Evolutionary conservation across 331 rosid species (phyloP).

Genomic region (Spiraea crenata): DNA sequence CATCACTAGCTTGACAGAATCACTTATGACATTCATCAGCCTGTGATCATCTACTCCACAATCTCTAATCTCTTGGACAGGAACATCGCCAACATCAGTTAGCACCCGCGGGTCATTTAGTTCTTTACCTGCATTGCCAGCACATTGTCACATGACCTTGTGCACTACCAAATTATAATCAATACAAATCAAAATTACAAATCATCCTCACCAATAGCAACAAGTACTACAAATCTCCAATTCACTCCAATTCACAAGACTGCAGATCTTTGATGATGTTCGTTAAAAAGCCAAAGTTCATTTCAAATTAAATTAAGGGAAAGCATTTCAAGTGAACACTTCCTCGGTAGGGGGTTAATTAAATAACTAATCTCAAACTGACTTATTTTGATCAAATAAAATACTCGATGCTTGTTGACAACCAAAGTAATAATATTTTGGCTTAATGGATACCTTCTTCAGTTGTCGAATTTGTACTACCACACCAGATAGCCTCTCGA

Average conservation of each 20-base stretch:
- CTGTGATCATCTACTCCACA: constrained; percentile 87
- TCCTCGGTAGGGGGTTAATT: background rate
- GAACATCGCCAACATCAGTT: constrained; percentile 97
- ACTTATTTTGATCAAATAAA: background rate
- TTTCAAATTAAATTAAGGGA: no score
- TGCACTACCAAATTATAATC: no score
- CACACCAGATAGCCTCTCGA: constrained; percentile 98
- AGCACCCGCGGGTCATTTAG: constrained; percentile 78
- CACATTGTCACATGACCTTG: background rate
- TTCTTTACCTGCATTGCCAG: constrained; percentile 61
- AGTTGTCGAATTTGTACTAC: constrained; percentile 85
- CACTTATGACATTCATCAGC: constrained; percentile 82
- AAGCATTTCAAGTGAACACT: constrained; percentile 1
- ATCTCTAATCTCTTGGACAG: constrained; percentile 93
- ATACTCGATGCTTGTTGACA: constrained; percentile 7
- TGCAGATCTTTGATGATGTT: background rate
- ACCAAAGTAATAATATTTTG: background rate
- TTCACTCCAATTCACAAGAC: background rate
- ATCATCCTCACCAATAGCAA: background rate
- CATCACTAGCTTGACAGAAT: constrained; percentile 92
- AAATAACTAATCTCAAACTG: background rate
- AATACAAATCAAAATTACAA: background rate
- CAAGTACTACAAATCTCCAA: background rate
- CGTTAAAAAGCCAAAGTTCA: background rate
- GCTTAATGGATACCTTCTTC: constrained; percentile 65